Percentiles rank a stretch among this genome's conserved stretches.
Evolutionary conservation across 1,284 basidiomycete genomes (phyloP).

Genomic region (Ustilago crameri): DNA sequence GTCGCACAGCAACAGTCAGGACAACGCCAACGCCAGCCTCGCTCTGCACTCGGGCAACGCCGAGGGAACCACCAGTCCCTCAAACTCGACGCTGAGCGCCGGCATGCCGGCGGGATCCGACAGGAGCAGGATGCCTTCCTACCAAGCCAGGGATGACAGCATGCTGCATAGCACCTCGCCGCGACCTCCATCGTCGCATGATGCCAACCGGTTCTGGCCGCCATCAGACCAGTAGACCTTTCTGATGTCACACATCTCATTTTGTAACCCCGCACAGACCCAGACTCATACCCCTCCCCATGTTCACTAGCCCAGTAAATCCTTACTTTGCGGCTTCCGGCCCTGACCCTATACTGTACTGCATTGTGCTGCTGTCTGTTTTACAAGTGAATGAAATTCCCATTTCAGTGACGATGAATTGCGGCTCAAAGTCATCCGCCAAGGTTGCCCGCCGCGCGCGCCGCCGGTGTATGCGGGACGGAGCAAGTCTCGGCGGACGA

Average conservation of each 20-base stretch:
- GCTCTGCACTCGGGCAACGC: neutral
- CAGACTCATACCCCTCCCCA: too few relatives aligned
- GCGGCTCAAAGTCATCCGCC: too few relatives aligned
- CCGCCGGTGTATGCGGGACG: conserved; percentile 9
- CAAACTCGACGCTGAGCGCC: neutral
- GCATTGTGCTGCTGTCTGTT: too few relatives aligned
- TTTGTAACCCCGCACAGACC: too few relatives aligned
- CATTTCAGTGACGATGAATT: too few relatives aligned
- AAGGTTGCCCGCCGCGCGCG: neutral
- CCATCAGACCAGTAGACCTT: too few relatives aligned
- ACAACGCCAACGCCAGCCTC: neutral
- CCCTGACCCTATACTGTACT: too few relatives aligned
- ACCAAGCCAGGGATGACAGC: neutral
- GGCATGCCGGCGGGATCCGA: neutral
- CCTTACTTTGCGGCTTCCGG: too few relatives aligned
- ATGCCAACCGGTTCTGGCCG: too few relatives aligned
- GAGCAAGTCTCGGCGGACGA: conserved; percentile 29
- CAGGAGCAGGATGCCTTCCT: conserved; percentile 2
- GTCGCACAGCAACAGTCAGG: conserved; percentile 6
- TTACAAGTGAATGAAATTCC: too few relatives aligned
- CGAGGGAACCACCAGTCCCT: neutral
- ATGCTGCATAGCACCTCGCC: conserved; percentile 3
- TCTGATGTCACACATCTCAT: too few relatives aligned
- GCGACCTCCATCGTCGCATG: neutral
- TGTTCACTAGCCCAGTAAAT: too few relatives aligned